A percentile compares a stretch with the other conserved stretches of the same genome.
Conservation (phyloP, 1,139 yeast species). For the Geotrichum macrosporum region DNA sequence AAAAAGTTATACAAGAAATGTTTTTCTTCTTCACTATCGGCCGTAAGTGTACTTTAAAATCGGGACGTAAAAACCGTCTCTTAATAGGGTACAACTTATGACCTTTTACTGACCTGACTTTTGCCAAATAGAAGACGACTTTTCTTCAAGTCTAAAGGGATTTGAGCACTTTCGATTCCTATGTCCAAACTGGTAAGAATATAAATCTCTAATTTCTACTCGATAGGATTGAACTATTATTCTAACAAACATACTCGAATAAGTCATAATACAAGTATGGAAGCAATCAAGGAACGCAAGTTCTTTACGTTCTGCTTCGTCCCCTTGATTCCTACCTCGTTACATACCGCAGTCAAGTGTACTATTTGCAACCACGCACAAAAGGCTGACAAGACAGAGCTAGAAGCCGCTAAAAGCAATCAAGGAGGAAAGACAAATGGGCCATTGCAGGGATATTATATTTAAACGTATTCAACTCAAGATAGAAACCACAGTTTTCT, state of each 20-base stretch:
- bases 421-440: slow-evolving; percentile 1
- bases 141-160: slow-evolving; percentile 30
- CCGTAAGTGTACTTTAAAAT: slow-evolving; percentile 6
- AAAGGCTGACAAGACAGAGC: slow-evolving; percentile 38
- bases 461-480: too few relatives aligned
- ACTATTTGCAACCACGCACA: slow-evolving; percentile 47
- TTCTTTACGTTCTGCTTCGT: slow-evolving; percentile 47
- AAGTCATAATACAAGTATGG: slow-evolving; percentile 43
- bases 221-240: neutral
- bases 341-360: slow-evolving; percentile 45
- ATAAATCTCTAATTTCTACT: neutral
- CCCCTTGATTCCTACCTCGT: slow-evolving; percentile 46
- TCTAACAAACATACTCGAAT: neutral
- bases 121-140: slow-evolving; percentile 27
- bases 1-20: slow-evolving; percentile 8
- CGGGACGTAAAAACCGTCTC: neutral
- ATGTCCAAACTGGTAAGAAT: slow-evolving; percentile 35
- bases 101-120: too few relatives aligned
- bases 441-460: slow-evolving; percentile 13
- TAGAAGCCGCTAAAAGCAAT: slow-evolving; percentile 37
- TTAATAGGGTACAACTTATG: too few relatives aligned
- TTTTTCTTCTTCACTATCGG: slow-evolving; percentile 20
- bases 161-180: slow-evolving; percentile 31
- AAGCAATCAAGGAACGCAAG: slow-evolving; percentile 44
- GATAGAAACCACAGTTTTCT: too few relatives aligned